Base-by-base conservation (phyloP, 225 moss, liverwort and hornwort genomes). In the Polytrichum commune region DNA sequence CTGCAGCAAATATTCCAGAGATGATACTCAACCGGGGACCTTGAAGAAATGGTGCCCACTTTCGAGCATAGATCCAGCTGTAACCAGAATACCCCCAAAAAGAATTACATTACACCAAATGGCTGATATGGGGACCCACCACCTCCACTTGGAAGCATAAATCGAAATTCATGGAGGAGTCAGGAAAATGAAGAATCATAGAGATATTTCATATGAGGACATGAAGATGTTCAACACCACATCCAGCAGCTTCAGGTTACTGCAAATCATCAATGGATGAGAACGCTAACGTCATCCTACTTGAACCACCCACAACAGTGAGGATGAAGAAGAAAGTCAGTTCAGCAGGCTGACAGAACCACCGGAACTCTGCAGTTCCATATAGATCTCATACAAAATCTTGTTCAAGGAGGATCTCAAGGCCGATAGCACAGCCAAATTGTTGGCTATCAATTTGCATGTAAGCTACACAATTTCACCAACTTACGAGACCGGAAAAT, bases 51-150 rank as follows among this genome's bases (percentile, higher is more conserved):
- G 90, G 88, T 76, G 90, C 88, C 97, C 97, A 98, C 83, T 92
- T 94, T 61, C 97, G 90, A 71, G 97, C 97, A 70, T 81, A 98
- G 75, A 98, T 90, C 97, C 97, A 98, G 74, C 97, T 98, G 97
- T 79, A 81, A 70, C 58, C 64, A 68, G 66, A 33, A 77, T 68
- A 77, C 46, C 62, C 65, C 67, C 29, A 68, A 30, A 32, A 54
- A 27, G 29, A 67, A 55, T 55, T 62, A 58, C 32, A 69, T 18
- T 54, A 61, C 25, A 54, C 64, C 7, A 28, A 60, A 20, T 28
- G 63, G 10, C 61, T 53, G 60, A 61, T 25, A 72, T 23, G 30
- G 46, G 0, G 23, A 32, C 7, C 65, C 19, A 27, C 56, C 10
- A 46, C 46, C 46, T 46, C 46, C n/a, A 23, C 60, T 60, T 60